These are phyloP conservation scores for Parachaetomium inaequale DNA, from an alignment of 495 filamentous ascomycete species.

Conservation along the genomic window DNA sequence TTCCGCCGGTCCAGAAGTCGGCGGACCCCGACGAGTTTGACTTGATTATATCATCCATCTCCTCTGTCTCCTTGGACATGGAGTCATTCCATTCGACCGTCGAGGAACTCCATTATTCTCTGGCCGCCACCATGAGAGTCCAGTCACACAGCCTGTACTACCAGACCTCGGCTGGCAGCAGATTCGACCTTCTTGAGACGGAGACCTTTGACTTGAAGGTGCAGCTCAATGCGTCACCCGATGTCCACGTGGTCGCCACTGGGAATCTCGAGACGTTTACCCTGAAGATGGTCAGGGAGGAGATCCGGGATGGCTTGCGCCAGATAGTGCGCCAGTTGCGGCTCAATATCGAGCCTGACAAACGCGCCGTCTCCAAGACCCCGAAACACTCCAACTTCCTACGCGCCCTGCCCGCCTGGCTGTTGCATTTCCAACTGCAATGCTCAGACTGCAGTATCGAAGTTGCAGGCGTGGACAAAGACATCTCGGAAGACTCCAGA, in stretches of 20 bases:
- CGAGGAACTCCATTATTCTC: constrained; percentile 79
- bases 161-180: constrained; percentile 73
- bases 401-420: constrained; percentile 75
- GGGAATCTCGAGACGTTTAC: constrained; percentile 83
- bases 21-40: constrained; percentile 79
- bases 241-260: constrained; percentile 75
- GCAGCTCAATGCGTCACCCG: constrained; percentile 77
- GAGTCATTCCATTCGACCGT: constrained; percentile 91
- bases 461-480: constrained; percentile 79
- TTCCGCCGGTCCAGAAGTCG: constrained; percentile 63
- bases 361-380: constrained; percentile 47
- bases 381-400: constrained; percentile 61
- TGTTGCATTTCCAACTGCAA: constrained; percentile 77
- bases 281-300: constrained; percentile 81
- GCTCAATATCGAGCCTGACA: constrained; percentile 58
- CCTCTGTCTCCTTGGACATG: constrained; percentile 83
- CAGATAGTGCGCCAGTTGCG: constrained; percentile 83
- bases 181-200: constrained; percentile 79
- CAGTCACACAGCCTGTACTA: constrained; percentile 93
- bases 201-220: constrained; percentile 83
- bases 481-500: constrained; percentile 71
- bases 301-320: constrained; percentile 87
- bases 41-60: constrained; percentile 88
- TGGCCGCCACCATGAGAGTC: constrained; percentile 76
- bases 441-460: constrained; percentile 86